Evolutionary conservation across 2,329 filamentous ascomycete genomes (phyloP).

Genomic region (Alternaria incomplexa): DNA sequence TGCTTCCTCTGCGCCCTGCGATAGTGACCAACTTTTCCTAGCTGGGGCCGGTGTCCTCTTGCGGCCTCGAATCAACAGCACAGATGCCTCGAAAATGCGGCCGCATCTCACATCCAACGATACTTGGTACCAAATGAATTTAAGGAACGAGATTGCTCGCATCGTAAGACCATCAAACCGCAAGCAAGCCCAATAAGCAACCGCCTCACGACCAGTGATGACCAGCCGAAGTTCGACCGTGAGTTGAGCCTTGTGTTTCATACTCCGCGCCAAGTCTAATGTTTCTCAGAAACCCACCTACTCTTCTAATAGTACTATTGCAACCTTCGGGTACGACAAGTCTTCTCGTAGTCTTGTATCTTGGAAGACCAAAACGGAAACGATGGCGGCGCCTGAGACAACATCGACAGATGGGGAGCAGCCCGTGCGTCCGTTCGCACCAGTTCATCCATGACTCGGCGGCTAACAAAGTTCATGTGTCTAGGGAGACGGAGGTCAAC

Average conservation of each 20-base stretch:
- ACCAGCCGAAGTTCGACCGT: not conserved
- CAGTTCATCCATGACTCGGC: not conserved
- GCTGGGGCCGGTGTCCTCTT: no score
- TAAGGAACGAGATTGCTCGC: not conserved
- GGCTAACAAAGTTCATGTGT: not conserved
- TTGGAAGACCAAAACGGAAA: not conserved
- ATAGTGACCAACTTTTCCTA: no score
- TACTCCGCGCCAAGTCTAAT: not conserved
- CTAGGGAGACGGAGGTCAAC: not conserved
- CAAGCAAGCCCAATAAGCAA: not conserved
- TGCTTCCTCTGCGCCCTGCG: no score
- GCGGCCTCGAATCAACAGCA: not conserved
- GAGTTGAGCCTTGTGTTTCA: not conserved
- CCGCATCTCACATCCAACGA: not conserved
- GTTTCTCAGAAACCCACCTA: not conserved
- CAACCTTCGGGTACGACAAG: not conserved
- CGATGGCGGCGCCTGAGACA: not conserved
- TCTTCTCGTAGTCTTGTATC: not conserved
- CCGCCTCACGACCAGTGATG: not conserved
- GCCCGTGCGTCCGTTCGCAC: not conserved
- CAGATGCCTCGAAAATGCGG: not conserved
- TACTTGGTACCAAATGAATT: not conserved
- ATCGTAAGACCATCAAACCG: not conserved
- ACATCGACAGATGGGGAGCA: not conserved
- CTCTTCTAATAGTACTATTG: not conserved